Evolutionary conservation across 2,329 filamentous ascomycete genomes (phyloP), one percentile per base, ranked within the genome.

Genomic region (Phialemonium atrogriseum): DNA sequence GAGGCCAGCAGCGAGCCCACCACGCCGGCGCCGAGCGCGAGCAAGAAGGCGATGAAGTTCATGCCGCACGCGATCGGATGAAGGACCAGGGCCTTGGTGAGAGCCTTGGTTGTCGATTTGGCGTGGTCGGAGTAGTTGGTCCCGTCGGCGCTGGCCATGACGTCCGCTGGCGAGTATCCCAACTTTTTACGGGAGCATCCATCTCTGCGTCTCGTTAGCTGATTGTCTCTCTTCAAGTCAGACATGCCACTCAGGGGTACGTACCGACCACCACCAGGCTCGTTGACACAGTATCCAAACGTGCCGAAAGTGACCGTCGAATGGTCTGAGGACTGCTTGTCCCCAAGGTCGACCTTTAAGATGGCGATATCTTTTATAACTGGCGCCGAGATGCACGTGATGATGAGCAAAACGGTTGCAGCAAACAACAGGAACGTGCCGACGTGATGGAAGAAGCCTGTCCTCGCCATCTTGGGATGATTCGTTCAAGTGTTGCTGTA

Each of bases 41-140:
- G 55, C 27, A 75, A 46, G 54, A 77, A 77, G 37, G 72, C 69
- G 39, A 77, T 57, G 56, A 78, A 77, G 43, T 65, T 59, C 4
- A 78, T 50, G 34, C 58, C 72, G 37, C 64, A 62, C n/a, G 64
- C 70, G 45, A 80, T 56, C 17, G 76, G 73, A 56, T 80, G 75
- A 36, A 80, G 62, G 32, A 80, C 54, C 71, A 80, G 72, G 39
- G 71, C 68, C 40, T 61, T 59, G 24, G 74, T 77, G 24, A 79
- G 59, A 17, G 52, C 57, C 40, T 62, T 62, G 36, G 64, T 53
- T 21, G 68, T 65, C 38, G 58, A 51, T 35, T 55, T 52, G 13
- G 63, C 55, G 35, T 60, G 57, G 29, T 52, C 43, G 39, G 60
- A 61, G 50, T 69, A 66, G 22, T 53, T 35, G 27, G 52, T 55